Evolutionary conservation across 768 basidiomycete species (phyloP), one percentile per base, ranked within the genome.

Genomic region (Tephrocybe sp.): DNA sequence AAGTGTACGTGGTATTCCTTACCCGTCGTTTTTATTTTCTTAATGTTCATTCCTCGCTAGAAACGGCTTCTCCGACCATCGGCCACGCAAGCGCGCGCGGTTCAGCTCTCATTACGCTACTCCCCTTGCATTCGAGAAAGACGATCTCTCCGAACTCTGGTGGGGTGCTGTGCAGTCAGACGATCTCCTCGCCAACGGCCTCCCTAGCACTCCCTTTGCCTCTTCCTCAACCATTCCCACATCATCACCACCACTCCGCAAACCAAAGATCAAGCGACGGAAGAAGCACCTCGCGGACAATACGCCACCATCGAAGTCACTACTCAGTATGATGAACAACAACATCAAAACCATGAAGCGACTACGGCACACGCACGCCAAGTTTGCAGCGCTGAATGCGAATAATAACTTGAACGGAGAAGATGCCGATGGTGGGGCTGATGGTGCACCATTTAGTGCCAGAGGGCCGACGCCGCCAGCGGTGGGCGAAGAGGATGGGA

Each of bases 281-380:
- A 69, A 71, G 57, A 69, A 64, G 40, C 55, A 46, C 41, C 24
- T 8, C 19, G 43, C 22, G n/a, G 53, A 45, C 28, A 48, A 19
- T 35, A 13, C 16, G 16, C 39, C 43, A 9, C 32, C 50, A 9
- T 40, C 73, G 1, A 78, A 74, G 49, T 76, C 84, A 1, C 66
- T 92, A 16, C 70, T 90, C n/a, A 69, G 68, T 13, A 58, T 84
- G 45, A 90, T 92, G 84, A 90, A 87, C 62, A 72, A 71, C 44
- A 92, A 92, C 60, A 82, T 92, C 49, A 80, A 76, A 55, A 87
- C 87, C 2, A 77, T 92, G 69, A 81, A 84, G 50, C 78, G 85
- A 21, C 77, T 92, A 25, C 74, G 88, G 45, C 78, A 80, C 53
- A 89, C 85, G 0, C 88, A 93, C 61, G 71, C 79, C 50, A 86